Base-by-base conservation (phyloP, 345 rosid species). In the Ricinus communis region DNA sequence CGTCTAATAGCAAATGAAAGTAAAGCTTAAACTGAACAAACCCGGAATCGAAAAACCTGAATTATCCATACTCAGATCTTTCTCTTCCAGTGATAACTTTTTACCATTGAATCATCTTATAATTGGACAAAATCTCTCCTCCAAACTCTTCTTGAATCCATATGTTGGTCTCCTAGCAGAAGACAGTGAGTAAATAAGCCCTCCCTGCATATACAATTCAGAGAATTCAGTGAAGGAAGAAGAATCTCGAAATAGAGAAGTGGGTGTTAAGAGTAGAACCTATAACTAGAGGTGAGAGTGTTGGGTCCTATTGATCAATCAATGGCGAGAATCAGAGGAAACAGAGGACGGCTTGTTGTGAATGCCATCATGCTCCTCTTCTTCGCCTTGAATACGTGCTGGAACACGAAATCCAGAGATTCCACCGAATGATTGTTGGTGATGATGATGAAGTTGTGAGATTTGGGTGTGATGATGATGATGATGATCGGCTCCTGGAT, bases 331-430 rank as follows among this genome's bases (percentile, higher is more conserved):
- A 76, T 82, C 85, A 67, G 97, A 87, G 81, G 96, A 90, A 64
- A 88, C 88, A 76, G 94, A 88, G 82, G 96, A 87, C 79, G 87
- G 91, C 83, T 85, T 87, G 79, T 77, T 76, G 80, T 77, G 79
- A 72, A 93, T 81, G 82, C 89, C 90, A 60, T 80, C 92, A 46
- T 85, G 89, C 79, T 93, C 97, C 89, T 89, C 95, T 67, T 85
- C 89, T 77, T 87, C 87, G 65, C 97, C 98, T 68, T 87, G 92
- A 79, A 89, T 88, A 84, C 90, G 98, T 86, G 93, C 90, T 79
- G 98, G 97, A 80, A 91, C 75, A 65, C 83, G 87, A 70, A 88
- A 91, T 59, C 96, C 92, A 57, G 91, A 82, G 83, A 87, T 88
- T 75, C 82, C 93, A 62, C 90, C 84, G 16, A 85, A 87, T 76